Percentiles rank a stretch among this genome's conserved stretches.
phyloP scores from a whole-genome alignment of 1,284 basidiomycete genomes.

The Microbotryum silenes-acaulis region DNA sequence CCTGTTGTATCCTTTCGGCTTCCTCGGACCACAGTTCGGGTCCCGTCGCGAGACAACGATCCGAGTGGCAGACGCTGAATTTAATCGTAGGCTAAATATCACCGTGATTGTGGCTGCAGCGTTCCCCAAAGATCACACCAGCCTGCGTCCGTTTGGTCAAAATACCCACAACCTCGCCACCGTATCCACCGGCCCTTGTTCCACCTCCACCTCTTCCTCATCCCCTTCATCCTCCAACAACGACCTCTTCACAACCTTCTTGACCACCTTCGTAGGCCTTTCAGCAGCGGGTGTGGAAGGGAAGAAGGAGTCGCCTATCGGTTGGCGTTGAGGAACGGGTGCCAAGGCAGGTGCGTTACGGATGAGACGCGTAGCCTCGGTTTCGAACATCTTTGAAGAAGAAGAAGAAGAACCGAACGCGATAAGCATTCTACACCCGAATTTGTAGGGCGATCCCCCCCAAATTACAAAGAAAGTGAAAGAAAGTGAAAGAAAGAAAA shows the following conservation, averaged over 20 bases:
- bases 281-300: constrained; percentile 2
- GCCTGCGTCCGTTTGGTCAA: background rate
- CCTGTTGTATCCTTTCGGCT: too few species aligned
- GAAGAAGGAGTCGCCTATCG: constrained; percentile 32
- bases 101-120: too few species aligned
- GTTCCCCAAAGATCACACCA: too few species aligned
- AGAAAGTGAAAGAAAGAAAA: background rate
- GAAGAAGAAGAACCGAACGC: too few species aligned
- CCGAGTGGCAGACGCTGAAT: too few species aligned
- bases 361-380: constrained; percentile 70
- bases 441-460: too few species aligned
- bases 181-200: constrained; percentile 10
- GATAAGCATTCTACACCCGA: background rate
- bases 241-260: background rate
- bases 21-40: too few species aligned
- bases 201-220: constrained; percentile 8
- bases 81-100: too few species aligned
- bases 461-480: too few species aligned
- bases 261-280: constrained; percentile 3
- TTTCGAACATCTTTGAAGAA: constrained; percentile 65
- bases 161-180: constrained; percentile 14
- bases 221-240: constrained; percentile 5
- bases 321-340: constrained; percentile 31
- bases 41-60: too few species aligned
- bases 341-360: constrained; percentile 60